Evolutionary conservation across 352 stramenopile genomes (phyloP).

Genomic region (Globisporangium paddicum): DNA sequence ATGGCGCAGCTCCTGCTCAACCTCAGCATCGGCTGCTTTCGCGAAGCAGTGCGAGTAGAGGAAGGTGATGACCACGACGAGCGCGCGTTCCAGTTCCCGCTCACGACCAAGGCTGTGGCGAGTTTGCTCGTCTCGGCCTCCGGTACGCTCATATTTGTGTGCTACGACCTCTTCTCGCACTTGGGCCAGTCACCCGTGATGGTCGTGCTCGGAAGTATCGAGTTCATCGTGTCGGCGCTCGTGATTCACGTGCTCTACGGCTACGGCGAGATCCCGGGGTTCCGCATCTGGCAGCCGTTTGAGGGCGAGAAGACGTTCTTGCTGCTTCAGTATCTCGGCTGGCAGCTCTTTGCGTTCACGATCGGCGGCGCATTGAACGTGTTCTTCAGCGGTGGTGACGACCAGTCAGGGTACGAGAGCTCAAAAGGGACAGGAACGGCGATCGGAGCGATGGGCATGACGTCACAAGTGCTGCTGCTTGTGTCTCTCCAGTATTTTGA

Average conservation of each 20-base stretch:
- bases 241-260: conserved; percentile 54
- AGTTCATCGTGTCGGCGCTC: conserved; percentile 38
- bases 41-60: conserved; percentile 10
- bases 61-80: neutral
- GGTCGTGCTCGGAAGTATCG: conserved; percentile 23
- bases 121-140: conserved; percentile 45
- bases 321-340: conserved; percentile 56
- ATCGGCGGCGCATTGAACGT: conserved; percentile 34
- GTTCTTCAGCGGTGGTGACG: conserved; percentile 18
- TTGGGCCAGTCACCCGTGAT: conserved; percentile 29
- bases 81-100: conserved; percentile 17
- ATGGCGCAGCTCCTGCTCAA: conserved; percentile 54
- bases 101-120: conserved; percentile 45
- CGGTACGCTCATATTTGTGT: conserved; percentile 34
- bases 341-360: conserved; percentile 48
- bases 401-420: conserved; percentile 5
- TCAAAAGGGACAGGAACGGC: conserved; percentile 24
- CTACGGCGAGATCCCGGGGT: conserved; percentile 39
- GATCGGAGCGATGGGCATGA: conserved; percentile 37
- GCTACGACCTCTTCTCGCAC: conserved; percentile 33
- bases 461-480: conserved; percentile 45
- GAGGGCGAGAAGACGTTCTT: conserved; percentile 46
- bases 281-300: conserved; percentile 51
- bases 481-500: conserved; percentile 45
- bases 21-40: conserved; percentile 45